These are phyloP conservation scores for Flaveria floridana DNA, from an alignment of 140 eudicot genomes.

Conservation along the genomic window DNA sequence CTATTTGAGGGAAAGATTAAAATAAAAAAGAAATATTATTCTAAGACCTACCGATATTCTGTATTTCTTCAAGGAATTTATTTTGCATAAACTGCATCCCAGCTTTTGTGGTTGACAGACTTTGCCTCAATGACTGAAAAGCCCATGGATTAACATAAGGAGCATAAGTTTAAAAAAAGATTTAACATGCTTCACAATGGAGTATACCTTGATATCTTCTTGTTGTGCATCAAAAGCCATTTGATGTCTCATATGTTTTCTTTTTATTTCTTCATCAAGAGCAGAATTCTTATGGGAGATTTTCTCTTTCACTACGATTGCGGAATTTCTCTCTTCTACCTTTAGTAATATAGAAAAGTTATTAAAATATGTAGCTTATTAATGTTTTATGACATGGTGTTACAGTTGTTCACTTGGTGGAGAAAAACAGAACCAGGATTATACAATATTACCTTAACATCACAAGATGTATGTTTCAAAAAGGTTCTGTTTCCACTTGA, in stretches of 20 bases:
- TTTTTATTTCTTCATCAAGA: conserved; percentile 46
- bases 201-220: conserved; percentile 61
- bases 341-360: conserved; percentile 24
- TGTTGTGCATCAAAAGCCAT: conserved; percentile 63
- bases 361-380: conserved; percentile 7
- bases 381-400: neutral
- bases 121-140: conserved; percentile 61
- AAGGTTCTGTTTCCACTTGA: conserved; percentile 34
- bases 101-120: conserved; percentile 69
- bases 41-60: conserved; percentile 61
- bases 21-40: neutral
- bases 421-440: neutral
- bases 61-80: conserved; percentile 76
- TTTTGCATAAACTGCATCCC: conserved; percentile 86
- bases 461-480: conserved; percentile 35
- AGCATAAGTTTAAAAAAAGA: neutral
- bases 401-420: neutral
- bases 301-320: conserved; percentile 38
- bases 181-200: neutral
- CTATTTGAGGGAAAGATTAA: neutral
- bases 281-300: conserved; percentile 26
- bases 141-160: conserved; percentile 4
- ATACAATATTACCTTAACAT: conserved; percentile 40
- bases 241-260: conserved; percentile 47
- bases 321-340: conserved; percentile 41